Base-by-base conservation (phyloP, 108 stramenopile genomes). In the Phaeodactylum tricornutum region DNA sequence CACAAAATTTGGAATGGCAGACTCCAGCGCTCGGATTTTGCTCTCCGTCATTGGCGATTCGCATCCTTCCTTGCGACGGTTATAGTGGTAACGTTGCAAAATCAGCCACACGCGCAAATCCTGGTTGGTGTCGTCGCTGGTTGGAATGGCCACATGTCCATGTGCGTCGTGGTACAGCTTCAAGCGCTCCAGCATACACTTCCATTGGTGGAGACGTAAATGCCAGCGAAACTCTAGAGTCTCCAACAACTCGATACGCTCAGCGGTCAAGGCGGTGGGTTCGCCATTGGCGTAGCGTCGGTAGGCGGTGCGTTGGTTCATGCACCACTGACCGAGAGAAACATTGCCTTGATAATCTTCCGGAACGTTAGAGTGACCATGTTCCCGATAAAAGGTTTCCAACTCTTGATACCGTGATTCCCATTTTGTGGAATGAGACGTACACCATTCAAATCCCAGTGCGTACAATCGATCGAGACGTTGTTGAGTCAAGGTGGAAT, bases 221-320 rank as follows among this genome's bases (percentile, higher is more conserved):
- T 59, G 53, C 79, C 79, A 81, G 25, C 27, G 16, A 39, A 81
- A 81, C 5, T 59, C 68, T 2, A 73, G 23, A n/a, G 51, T 32
- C 29, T 75, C 62, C 43, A 81, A 47, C 28, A 47, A 30, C 2
- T 44, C 32, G 8, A 81, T 67, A 11, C 68, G 62, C 9, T 62
- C 65, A 12, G 21, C 1, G 4, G 64, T 65, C 32, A 76, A 28
- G 9, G 30, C 55, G 7, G 48, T 60, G 21, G 31, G 16, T 16
- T 40, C 37, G 26, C 67, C 71, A 11, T 58, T 36, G 7, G 51
- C n/a, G 32, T 57, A 40, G 14, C 38, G 41, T 31, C 60, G 47
- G 36, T 79, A 70, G 12, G 47, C 35, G 16, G 62, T 59, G 1
- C 77, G 61, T 54, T 70, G 72, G 41, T 70, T 73, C 64, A 64